Evolutionary conservation across 2,329 filamentous ascomycete genomes (phyloP).

Genomic region (Phaeosphaeria sp.): DNA sequence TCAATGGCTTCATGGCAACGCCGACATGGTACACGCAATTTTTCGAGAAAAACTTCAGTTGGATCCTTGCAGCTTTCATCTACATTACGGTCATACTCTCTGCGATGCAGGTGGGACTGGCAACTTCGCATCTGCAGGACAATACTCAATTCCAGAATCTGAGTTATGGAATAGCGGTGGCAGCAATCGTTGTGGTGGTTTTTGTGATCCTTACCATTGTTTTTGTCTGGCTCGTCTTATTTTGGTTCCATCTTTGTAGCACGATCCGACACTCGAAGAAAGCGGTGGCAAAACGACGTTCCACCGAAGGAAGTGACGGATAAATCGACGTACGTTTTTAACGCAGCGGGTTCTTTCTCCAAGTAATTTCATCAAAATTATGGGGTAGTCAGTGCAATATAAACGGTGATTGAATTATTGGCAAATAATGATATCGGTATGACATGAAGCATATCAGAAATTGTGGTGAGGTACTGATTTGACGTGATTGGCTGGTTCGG

Average conservation of each 20-base stretch:
- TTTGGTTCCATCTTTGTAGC: neutral
- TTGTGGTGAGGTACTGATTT: too few relatives aligned
- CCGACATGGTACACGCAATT: conserved; percentile 14
- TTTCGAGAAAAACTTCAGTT: conserved; percentile 16
- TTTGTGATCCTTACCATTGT: neutral
- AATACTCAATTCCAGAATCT: conserved; percentile 10
- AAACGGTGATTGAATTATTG: too few relatives aligned
- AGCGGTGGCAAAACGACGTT: neutral
- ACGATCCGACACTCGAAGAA: neutral
- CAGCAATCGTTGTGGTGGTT: neutral
- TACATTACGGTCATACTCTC: conserved; percentile 12
- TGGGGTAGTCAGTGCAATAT: too few relatives aligned
- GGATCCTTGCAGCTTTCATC: conserved; percentile 14
- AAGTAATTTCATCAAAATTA: too few relatives aligned
- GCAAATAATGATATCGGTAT: too few relatives aligned
- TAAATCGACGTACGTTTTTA: too few relatives aligned
- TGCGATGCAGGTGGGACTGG: conserved; percentile 21
- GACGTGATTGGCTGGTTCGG: too few relatives aligned
- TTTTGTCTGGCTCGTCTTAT: neutral
- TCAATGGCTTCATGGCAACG: conserved; percentile 9
- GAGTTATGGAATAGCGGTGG: conserved; percentile 14
- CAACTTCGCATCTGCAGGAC: conserved; percentile 10
- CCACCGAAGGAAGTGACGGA: neutral
- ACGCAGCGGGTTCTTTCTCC: too few relatives aligned
- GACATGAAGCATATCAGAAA: too few relatives aligned